Base-by-base conservation (phyloP, 1,139 yeast genomes). In the Yamadazyma atlantica region DNA sequence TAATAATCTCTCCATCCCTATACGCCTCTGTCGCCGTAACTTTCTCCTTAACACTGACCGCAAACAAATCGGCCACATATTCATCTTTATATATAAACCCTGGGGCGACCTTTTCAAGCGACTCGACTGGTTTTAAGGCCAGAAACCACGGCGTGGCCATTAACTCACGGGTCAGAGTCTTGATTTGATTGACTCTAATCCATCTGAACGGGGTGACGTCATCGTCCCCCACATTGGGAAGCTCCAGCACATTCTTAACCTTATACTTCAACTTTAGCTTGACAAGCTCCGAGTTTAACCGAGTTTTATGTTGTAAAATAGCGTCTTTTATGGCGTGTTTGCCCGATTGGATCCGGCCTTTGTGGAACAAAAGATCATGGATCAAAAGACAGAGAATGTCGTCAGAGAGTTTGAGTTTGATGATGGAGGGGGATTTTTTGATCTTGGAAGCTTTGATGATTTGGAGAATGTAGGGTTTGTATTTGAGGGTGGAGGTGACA, bases 181-280 rank as follows among this genome's bases (percentile, higher is more conserved):
- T 58, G 37, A 86, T 69, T 1, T 83, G 69, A 52, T 89, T 89
- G 24, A 82, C 75, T 36, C 97, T 67, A 47, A 90, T 76, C 97
- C 97, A 90, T 44, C 97, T 66, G 1, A 90, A 81, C 0, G 97
- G 97, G 0, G 96, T 80, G 43, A 78, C 81, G 54, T 83, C 90
- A 25, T 56, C 31, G 1, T 53, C 62, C 3, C 53, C 60, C 17
- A 55, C 48, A 12, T 66, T 52, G 0, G 74, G 73, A 28, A 71
- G 53, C 18, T 67, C 70, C 0, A 53, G 54, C 2, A 57, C 62
- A 8, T 51, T 33, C 37, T 67, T 66, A 8, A 80, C 82, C 44
- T 78, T 78, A 51, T 82, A 74, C 49, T 81, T 82, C 49, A 90
- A 60, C 53, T 88, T 87, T 53, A 88, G 66, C 55, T 85, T 87